Conservation (phyloP, 2,329 filamentous ascomycete genomes). For the Shiraia bambusicola region DNA sequence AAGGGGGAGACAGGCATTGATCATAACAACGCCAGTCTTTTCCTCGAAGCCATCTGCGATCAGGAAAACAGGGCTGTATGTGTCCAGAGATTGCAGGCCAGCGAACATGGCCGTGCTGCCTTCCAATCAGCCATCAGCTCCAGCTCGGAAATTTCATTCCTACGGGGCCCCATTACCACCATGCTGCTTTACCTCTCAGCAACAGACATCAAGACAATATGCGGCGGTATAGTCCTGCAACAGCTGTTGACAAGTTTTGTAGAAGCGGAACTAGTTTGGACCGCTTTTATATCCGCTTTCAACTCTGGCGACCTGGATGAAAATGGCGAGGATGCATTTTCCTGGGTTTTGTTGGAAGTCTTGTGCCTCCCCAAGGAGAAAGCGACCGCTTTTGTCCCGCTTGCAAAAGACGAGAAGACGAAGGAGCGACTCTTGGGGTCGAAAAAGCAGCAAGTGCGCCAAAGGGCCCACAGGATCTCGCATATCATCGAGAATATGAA, state of each 20-base stretch:
- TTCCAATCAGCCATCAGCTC: background rate
- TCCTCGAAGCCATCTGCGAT: background rate
- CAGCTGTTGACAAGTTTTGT: background rate
- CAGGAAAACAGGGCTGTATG: background rate
- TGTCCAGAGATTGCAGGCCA: background rate
- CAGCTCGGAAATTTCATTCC: background rate
- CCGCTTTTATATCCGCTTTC: background rate
- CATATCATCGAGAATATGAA: no score
- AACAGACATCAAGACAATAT: background rate
- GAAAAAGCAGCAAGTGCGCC: no score
- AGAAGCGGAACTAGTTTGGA: background rate
- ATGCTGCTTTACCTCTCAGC: background rate
- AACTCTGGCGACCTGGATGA: background rate
- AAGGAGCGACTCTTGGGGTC: no score
- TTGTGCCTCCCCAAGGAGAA: no score
- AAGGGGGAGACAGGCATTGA: background rate
- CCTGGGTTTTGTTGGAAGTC: background rate
- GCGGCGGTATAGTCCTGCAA: background rate
- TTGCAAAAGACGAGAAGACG: no score
- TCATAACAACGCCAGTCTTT: background rate
- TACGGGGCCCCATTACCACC: background rate
- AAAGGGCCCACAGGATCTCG: no score
- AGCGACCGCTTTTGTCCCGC: no score
- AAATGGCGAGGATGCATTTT: background rate
- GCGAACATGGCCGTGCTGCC: background rate